Evolutionary conservation across 441 rosid genomes (phyloP).

Genomic region (Raphanus hybrid): DNA sequence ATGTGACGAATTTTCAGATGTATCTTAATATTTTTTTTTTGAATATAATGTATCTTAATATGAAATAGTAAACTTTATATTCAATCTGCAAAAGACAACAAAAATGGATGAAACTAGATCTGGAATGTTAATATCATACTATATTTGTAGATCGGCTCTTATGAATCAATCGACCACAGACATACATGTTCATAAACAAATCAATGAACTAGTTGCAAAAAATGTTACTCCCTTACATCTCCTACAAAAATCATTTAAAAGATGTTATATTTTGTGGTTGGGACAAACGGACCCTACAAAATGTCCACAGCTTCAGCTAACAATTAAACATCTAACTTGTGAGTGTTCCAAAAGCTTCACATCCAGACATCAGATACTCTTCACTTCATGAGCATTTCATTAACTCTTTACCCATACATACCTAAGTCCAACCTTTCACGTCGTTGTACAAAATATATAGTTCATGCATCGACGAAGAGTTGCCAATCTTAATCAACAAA

Average conservation of each 20-base stretch:
- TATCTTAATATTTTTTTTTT: too few species aligned
- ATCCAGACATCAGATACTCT: slow-evolving; percentile 33
- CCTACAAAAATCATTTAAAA: too few species aligned
- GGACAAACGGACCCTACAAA: slow-evolving; percentile 41
- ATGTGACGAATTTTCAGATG: neutral
- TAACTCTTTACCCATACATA: slow-evolving; percentile 40
- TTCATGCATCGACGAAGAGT: slow-evolving; percentile 29
- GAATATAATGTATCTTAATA: neutral
- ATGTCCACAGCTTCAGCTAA: slow-evolving; percentile 29
- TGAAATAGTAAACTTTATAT: neutral
- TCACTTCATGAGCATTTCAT: slow-evolving; percentile 37
- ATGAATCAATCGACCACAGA: slow-evolving; percentile 7
- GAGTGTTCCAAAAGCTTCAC: slow-evolving; percentile 37
- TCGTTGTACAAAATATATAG: slow-evolving; percentile 16
- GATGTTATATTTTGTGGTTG: slow-evolving; percentile 27
- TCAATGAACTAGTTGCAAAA: slow-evolving; percentile 18
- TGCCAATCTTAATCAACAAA: slow-evolving; percentile 19
- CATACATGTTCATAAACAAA: slow-evolving; percentile 12
- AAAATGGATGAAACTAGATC: slow-evolving; percentile 8
- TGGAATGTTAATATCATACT: neutral
- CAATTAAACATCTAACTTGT: slow-evolving; percentile 44
- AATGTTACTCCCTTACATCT: neutral
- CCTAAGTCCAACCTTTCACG: slow-evolving; percentile 38
- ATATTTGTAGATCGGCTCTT: neutral
- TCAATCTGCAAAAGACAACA: neutral